Evolutionary conservation across 2,329 filamentous ascomycete genomes (phyloP).

Genomic region (Ophiostoma ips): DNA sequence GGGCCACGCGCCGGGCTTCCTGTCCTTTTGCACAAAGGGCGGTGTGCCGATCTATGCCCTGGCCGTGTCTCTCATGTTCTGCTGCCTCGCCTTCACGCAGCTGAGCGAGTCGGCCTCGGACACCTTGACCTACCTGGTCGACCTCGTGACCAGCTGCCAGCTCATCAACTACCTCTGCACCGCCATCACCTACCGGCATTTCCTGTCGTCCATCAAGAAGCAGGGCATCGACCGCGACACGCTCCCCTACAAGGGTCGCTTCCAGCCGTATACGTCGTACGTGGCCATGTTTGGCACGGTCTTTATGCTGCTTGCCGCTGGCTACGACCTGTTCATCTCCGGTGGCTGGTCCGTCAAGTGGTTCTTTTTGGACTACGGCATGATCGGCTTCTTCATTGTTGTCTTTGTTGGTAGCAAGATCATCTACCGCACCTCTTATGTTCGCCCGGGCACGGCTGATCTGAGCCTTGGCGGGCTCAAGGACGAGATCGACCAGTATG

Average conservation of each 20-base stretch:
- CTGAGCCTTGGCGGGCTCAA: conserved; percentile 14
- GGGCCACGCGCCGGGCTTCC: conserved; percentile 37
- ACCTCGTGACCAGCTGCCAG: conserved; percentile 45
- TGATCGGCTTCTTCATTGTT: conserved; percentile 10
- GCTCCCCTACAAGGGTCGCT: conserved; percentile 41
- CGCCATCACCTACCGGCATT: conserved; percentile 43
- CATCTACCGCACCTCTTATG: conserved; percentile 4
- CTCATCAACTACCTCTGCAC: conserved; percentile 44
- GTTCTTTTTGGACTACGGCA: conserved; percentile 12
- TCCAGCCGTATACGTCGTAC: conserved; percentile 14
- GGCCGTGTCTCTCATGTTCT: conserved; percentile 31
- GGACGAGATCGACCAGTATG: conserved; percentile 26
- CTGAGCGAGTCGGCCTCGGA: conserved; percentile 38
- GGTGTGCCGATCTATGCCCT: conserved; percentile 55
- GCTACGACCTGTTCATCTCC: conserved; percentile 9
- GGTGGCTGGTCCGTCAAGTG: conserved; percentile 10
- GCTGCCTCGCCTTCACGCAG: conserved; percentile 47
- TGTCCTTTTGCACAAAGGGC: conserved; percentile 37
- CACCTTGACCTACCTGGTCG: conserved; percentile 22
- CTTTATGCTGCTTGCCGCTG: conserved; percentile 8
- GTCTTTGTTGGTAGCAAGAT: conserved; percentile 6
- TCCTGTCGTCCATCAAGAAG: conserved; percentile 39
- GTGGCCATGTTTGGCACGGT: conserved; percentile 11
- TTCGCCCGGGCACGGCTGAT: conserved; percentile 13
- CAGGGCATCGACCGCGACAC: conserved; percentile 39